A percentile compares a stretch with the other conserved stretches of the same genome.
phyloP scores from a whole-genome alignment of 2,329 filamentous ascomycete genomes.

The Aspergillus novoparasiticus region DNA sequence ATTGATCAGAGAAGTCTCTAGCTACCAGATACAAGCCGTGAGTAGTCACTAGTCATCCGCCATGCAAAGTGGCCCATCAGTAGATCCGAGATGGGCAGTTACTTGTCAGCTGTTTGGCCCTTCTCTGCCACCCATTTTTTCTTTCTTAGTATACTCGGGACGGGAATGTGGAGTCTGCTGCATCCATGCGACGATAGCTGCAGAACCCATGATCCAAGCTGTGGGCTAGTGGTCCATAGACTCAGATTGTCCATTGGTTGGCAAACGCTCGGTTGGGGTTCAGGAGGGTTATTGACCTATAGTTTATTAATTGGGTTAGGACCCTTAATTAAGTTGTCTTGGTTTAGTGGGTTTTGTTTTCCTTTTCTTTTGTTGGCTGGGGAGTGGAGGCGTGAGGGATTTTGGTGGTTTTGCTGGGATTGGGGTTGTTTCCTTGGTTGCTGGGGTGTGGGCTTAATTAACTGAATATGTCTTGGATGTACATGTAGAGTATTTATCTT shows the following conservation, averaged over 20 bases:
- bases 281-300: not conserved
- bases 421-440: too few species aligned
- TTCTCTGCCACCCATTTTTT: not conserved
- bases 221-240: not conserved
- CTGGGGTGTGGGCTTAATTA: too few species aligned
- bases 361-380: too few species aligned
- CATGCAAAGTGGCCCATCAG: not conserved
- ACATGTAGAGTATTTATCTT: too few species aligned
- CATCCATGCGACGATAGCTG: conserved; percentile 7
- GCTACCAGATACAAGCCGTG: not conserved
- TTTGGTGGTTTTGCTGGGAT: too few species aligned
- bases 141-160: not conserved
- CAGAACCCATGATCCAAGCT: conserved; percentile 5
- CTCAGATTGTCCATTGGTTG: not conserved
- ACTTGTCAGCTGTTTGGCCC: not conserved
- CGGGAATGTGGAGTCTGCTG: not conserved
- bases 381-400: too few species aligned
- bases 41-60: too few species aligned
- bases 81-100: not conserved
- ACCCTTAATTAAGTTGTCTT: not conserved
- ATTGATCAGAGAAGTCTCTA: not conserved
- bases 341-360: too few species aligned
- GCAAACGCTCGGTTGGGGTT: not conserved
- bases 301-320: not conserved
- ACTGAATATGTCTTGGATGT: too few species aligned